Evolutionary conservation across 164 flowering plant species (phyloP).

Genomic region (Vitis rupestris): DNA sequence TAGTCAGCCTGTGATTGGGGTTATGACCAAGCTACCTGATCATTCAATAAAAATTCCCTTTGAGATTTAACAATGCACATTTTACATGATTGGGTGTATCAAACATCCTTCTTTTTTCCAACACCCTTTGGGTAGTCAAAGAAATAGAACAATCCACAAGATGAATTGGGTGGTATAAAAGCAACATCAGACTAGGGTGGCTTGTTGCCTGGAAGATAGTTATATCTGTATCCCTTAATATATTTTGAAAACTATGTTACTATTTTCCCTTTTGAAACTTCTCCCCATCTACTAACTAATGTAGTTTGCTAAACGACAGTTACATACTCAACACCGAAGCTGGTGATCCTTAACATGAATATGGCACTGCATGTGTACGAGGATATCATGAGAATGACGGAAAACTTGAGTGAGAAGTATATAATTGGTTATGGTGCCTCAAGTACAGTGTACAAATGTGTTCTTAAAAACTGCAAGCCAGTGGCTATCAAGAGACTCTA

Average conservation of each 20-base stretch:
- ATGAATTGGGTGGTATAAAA: no score
- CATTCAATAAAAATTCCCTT: neutral
- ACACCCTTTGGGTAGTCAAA: no score
- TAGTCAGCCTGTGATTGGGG: neutral
- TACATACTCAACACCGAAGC: slow-evolving; percentile 72
- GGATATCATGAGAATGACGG: slow-evolving; percentile 99
- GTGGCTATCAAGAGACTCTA: slow-evolving; percentile 93
- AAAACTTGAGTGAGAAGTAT: slow-evolving; percentile 89
- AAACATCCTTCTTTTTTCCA: no score
- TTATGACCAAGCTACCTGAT: neutral
- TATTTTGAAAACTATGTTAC: no score
- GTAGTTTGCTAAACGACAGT: slow-evolving; percentile 31
- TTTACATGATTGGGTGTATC: neutral
- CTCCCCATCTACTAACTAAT: neutral
- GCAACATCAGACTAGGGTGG: no score
- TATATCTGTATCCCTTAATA: no score
- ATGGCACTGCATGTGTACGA: slow-evolving; percentile 98
- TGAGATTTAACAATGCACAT: neutral
- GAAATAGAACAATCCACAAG: neutral
- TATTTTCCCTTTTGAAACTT: neutral
- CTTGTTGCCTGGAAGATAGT: neutral
- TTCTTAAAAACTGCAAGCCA: slow-evolving; percentile 88
- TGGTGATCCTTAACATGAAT: slow-evolving; percentile 96
- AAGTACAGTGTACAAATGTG: slow-evolving; percentile 95
- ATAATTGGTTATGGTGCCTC: slow-evolving; percentile 97